phyloP scores from a whole-genome alignment of 371 early-diverging fungal genomes.

The Circinella minor region DNA sequence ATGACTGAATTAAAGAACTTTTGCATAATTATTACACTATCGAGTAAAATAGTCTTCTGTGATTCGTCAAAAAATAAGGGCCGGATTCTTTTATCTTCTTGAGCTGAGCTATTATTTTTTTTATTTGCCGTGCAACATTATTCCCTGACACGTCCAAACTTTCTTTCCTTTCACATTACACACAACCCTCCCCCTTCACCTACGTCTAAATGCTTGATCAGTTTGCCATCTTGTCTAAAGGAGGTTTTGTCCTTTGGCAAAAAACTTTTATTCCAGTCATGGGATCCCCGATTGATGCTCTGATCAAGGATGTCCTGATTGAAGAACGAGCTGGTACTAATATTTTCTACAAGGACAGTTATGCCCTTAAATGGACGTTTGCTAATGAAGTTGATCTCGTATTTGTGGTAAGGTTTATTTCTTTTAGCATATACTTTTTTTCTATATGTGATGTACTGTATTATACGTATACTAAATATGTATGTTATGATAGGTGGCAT shows the following conservation, averaged over 20 bases:
- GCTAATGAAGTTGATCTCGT: conserved; percentile 87
- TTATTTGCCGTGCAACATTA: too few species aligned
- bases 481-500: conserved; percentile 69
- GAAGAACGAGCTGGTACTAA: conserved; percentile 76
- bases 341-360: conserved; percentile 64
- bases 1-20: too few species aligned
- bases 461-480: not conserved
- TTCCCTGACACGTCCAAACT: conserved; percentile 4
- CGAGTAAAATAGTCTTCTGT: too few species aligned
- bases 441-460: not conserved
- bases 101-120: too few species aligned
- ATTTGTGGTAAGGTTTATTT: conserved; percentile 70
- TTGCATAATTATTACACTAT: too few species aligned
- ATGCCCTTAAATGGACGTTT: conserved; percentile 83
- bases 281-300: conserved; percentile 70
- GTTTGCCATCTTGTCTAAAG: conserved; percentile 78
- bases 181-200: too few species aligned
- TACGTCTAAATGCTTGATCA: conserved; percentile 73
- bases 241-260: conserved; percentile 85
- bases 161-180: too few species aligned
- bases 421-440: conserved; percentile 10
- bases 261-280: conserved; percentile 63
- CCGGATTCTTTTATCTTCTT: too few species aligned
- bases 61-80: too few species aligned
- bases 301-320: conserved; percentile 80